Conservation (phyloP, 2,329 filamentous ascomycete genomes). For the Cladosporium velox region DNA sequence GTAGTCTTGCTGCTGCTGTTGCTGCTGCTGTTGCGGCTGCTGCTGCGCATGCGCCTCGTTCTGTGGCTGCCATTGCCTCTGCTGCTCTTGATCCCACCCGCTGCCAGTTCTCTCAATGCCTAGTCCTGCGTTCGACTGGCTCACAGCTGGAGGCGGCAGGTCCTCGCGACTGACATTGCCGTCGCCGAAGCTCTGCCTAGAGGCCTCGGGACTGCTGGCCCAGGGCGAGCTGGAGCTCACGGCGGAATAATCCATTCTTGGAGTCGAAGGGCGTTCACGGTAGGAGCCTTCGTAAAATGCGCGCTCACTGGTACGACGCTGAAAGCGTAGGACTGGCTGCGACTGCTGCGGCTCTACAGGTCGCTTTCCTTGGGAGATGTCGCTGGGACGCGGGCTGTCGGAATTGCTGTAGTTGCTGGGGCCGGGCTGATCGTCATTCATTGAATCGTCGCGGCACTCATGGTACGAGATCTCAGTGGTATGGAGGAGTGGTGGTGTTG, state of each 20-base stretch:
- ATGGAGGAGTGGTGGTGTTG: background rate
- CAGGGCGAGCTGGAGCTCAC: constrained; percentile 63
- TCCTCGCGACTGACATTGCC: constrained; percentile 29
- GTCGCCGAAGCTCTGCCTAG: constrained; percentile 48
- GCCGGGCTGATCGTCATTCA: constrained; percentile 17
- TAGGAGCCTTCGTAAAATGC: constrained; percentile 37
- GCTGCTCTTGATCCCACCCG: constrained; percentile 24
- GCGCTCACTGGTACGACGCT: constrained; percentile 39
- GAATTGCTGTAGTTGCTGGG: constrained; percentile 14
- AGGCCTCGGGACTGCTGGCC: constrained; percentile 60
- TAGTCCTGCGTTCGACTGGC: constrained; percentile 12
- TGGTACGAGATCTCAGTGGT: constrained; percentile 2
- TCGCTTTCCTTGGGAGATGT: constrained; percentile 32
- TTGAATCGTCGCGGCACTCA: constrained; percentile 15
- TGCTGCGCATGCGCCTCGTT: constrained; percentile 44
- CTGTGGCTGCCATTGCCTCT: constrained; percentile 37
- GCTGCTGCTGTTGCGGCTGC: constrained; percentile 42
- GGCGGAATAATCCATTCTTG: constrained; percentile 65
- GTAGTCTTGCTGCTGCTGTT: constrained; percentile 33
- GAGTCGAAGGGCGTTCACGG: constrained; percentile 32
- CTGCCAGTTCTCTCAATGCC: constrained; percentile 17
- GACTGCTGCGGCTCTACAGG: constrained; percentile 4
- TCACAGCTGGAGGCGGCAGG: constrained; percentile 33
- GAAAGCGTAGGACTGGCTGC: constrained; percentile 36
- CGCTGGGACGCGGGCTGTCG: constrained; percentile 10